phyloP scores from a whole-genome alignment of 441 rosid genomes.

The Mallotus japonicus region DNA sequence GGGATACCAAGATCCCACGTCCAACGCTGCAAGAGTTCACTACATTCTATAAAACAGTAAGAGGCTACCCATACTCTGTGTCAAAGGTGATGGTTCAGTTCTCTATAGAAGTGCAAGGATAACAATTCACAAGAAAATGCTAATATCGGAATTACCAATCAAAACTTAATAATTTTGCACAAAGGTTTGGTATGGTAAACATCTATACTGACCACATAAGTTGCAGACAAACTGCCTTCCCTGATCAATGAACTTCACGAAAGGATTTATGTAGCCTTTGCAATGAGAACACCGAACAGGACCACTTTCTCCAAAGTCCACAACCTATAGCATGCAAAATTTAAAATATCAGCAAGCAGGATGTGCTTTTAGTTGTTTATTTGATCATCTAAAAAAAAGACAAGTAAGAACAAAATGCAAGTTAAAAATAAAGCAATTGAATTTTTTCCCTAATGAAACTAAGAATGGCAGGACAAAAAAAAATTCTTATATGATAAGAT shows the following conservation, averaged over 20 bases:
- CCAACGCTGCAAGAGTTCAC: background rate
- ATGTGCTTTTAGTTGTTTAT: background rate
- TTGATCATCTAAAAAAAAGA: background rate
- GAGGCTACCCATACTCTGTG: no score
- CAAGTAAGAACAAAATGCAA: background rate
- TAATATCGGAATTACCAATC: background rate
- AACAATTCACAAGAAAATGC: background rate
- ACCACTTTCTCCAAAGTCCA: slow-evolving; percentile 82
- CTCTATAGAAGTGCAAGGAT: background rate
- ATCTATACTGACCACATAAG: slow-evolving; percentile 55
- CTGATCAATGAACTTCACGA: slow-evolving; percentile 72
- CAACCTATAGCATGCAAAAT: slow-evolving; percentile 39
- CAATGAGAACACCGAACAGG: slow-evolving; percentile 79
- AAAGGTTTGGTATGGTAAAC: background rate
- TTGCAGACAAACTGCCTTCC: slow-evolving; percentile 68
- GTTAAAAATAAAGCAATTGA: background rate
- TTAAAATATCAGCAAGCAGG: background rate
- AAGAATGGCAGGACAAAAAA: background rate
- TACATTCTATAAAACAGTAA: no score
- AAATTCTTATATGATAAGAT: background rate
- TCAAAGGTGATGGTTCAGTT: background rate
- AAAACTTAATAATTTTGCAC: background rate
- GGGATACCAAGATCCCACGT: background rate
- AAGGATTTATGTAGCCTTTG: slow-evolving; percentile 74
- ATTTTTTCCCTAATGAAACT: background rate